Evolutionary conservation across 345 rosid species (phyloP).

Genomic region (Eucalyptus urophylla): DNA sequence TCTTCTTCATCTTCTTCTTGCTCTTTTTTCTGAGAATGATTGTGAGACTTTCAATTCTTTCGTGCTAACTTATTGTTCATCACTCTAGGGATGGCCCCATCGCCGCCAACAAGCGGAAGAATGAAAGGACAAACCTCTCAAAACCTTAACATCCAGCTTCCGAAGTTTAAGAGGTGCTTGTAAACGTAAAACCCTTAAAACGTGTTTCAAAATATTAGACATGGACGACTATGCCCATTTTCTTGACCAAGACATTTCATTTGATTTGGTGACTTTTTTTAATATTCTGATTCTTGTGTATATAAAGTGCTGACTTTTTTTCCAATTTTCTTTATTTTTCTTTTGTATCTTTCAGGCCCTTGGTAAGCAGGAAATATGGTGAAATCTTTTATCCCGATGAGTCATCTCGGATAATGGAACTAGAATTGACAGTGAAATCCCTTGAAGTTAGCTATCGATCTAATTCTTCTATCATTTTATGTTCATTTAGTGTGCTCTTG

Average conservation of each 20-base stretch:
- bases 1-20: not conserved
- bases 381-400: not conserved
- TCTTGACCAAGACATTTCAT: not conserved
- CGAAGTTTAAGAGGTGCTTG: not conserved
- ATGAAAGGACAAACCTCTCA: conserved; percentile 3
- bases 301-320: not conserved
- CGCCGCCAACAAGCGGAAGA: not conserved
- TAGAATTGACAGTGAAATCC: not conserved
- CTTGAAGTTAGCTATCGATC: not conserved
- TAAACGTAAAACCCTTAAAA: not conserved
- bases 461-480: not conserved
- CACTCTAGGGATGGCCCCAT: not conserved
- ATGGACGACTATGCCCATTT: not conserved
- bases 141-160: not conserved
- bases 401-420: not conserved
- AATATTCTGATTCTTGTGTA: not conserved
- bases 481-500: not conserved
- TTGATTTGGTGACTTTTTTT: not conserved
- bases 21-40: not conserved
- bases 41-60: not conserved
- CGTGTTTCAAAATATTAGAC: not conserved
- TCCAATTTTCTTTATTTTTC: not conserved
- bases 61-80: not conserved
- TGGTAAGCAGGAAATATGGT: not conserved
- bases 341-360: not conserved